Conservation (phyloP, 129 eudicot species). For the Calendula officinalis region DNA sequence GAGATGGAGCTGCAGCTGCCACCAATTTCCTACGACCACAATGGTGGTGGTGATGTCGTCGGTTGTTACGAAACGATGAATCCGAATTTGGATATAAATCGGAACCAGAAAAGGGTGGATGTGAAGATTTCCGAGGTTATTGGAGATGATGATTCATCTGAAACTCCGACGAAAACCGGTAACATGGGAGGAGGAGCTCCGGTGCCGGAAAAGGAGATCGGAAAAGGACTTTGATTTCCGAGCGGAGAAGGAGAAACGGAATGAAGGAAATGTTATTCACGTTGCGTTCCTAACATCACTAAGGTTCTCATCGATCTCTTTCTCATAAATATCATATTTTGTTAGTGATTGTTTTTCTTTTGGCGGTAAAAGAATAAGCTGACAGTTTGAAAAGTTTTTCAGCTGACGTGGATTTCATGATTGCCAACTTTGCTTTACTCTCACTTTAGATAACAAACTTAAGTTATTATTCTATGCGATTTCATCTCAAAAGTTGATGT, state of each 20-base stretch:
- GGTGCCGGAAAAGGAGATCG: constrained; percentile 39
- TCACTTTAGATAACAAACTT: no score
- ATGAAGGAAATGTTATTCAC: constrained; percentile 79
- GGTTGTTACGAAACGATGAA: constrained; percentile 19
- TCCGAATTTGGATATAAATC: constrained; percentile 3
- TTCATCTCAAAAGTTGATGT: no score
- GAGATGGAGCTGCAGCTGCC: constrained; percentile 27
- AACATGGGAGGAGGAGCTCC: constrained; percentile 23
- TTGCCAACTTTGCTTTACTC: no score
- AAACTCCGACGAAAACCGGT: constrained; percentile 25
- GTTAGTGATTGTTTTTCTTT: no score
- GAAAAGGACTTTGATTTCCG: constrained; percentile 54
- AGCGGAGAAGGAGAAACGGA: constrained; percentile 54
- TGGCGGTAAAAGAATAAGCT: no score
- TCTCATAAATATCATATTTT: no score
- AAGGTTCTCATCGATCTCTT: constrained; percentile 34
- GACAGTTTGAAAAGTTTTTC: no score
- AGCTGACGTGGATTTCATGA: no score
- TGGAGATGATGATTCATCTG: constrained; percentile 35
- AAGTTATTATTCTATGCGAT: no score
- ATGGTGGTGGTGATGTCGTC: not conserved
- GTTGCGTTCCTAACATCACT: constrained; percentile 65
- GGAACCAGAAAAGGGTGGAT: not conserved
- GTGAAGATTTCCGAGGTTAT: constrained; percentile 24
- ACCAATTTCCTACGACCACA: constrained; percentile 4